Conservation (phyloP, 768 basidiomycete genomes). For the Aureoboletus auriporus region DNA sequence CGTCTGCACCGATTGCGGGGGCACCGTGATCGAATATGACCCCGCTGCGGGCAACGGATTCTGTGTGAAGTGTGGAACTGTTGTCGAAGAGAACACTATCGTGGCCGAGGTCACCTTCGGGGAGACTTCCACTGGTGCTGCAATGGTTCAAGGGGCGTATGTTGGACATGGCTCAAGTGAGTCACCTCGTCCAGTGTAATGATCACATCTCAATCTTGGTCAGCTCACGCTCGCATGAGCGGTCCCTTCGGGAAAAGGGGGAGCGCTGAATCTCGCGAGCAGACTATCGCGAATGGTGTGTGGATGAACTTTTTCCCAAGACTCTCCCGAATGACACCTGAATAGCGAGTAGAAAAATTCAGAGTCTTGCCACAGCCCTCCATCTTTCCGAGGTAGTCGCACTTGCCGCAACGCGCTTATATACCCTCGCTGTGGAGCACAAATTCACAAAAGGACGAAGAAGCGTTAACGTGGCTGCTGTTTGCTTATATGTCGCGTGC, state of each 20-base stretch:
- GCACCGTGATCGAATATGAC: constrained; percentile 83
- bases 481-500: constrained; percentile 93
- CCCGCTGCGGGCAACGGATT: constrained; percentile 81
- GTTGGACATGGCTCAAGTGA: constrained; percentile 88
- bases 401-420: constrained; percentile 79
- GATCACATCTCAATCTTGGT: neutral
- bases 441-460: constrained; percentile 93
- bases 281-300: constrained; percentile 87
- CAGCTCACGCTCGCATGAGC: constrained; percentile 79
- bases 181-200: constrained; percentile 27
- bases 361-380: constrained; percentile 73
- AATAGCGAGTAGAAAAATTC: constrained; percentile 78
- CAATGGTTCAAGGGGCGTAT: constrained; percentile 92
- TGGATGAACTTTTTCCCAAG: neutral
- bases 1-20: constrained; percentile 73
- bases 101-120: constrained; percentile 94
- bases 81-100: constrained; percentile 90
- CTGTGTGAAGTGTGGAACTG: constrained; percentile 82
- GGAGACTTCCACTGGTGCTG: constrained; percentile 89
- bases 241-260: constrained; percentile 81
- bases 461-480: constrained; percentile 90
- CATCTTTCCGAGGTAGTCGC: constrained; percentile 77
- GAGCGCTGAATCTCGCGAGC: constrained; percentile 79
- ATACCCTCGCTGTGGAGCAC: constrained; percentile 90
- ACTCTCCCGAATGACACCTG: neutral